These are phyloP conservation scores for Pythium phragmiticola DNA, from an alignment of 352 stramenopile species.

Conservation along the genomic window DNA sequence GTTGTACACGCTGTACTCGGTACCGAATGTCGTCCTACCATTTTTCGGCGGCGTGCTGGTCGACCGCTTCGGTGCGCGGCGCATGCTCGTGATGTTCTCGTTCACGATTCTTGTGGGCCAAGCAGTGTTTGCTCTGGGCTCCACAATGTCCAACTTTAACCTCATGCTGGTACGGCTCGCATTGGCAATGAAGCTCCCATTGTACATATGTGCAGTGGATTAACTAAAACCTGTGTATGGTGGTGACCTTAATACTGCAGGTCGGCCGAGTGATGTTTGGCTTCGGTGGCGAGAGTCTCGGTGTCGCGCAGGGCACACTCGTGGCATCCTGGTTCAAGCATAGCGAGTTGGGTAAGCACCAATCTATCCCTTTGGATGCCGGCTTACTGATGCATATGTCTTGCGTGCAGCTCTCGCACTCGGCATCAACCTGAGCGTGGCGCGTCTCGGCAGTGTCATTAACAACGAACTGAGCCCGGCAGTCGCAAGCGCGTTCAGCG, in stretches of 20 bases:
- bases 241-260: conserved; percentile 25
- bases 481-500: conserved; percentile 62
- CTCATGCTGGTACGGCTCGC: conserved; percentile 57
- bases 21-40: conserved; percentile 91
- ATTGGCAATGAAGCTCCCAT: conserved; percentile 6
- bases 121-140: conserved; percentile 87
- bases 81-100: conserved; percentile 87
- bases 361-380: background rate
- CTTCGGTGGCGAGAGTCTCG: conserved; percentile 90
- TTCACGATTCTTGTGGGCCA: conserved; percentile 81
- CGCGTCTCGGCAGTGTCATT: conserved; percentile 88
- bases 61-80: conserved; percentile 82
- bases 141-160: conserved; percentile 73
- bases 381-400: background rate
- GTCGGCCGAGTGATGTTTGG: conserved; percentile 90
- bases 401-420: conserved; percentile 77
- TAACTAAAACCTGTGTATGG: too few relatives aligned
- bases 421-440: conserved; percentile 91
- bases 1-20: conserved; percentile 92
- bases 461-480: conserved; percentile 90
- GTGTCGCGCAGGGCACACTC: conserved; percentile 88
- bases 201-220: too few relatives aligned
- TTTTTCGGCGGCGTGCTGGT: conserved; percentile 93
- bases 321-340: conserved; percentile 93
- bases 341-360: conserved; percentile 69